Evolutionary conservation across 257 asterid species (phyloP).

Genomic region (Echites panduratus): DNA sequence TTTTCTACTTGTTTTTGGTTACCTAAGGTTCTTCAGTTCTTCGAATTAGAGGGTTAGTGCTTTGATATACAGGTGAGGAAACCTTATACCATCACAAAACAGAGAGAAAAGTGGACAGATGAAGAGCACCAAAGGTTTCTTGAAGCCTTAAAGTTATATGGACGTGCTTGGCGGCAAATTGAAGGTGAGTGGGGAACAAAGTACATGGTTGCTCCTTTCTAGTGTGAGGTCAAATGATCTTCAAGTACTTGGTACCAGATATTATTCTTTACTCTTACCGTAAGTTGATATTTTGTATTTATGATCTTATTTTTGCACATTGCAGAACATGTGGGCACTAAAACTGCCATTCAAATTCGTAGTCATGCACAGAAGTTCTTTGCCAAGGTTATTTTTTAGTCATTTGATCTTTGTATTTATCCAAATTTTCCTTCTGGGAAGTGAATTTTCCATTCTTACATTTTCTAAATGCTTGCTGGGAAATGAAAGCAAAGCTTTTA

Average conservation of each 20-base stretch:
- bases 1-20: background rate
- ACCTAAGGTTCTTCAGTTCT: conserved; percentile 9
- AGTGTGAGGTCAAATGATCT: conserved; percentile 14
- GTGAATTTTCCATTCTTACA: background rate
- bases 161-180: conserved; percentile 89
- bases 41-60: conserved; percentile 23
- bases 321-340: conserved; percentile 77
- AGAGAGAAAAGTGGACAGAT: conserved; percentile 81
- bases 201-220: conserved; percentile 16
- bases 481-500: background rate
- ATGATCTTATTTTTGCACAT: background rate
- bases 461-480: background rate
- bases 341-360: conserved; percentile 84
- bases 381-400: conserved; percentile 40
- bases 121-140: conserved; percentile 78
- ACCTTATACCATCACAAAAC: conserved; percentile 79
- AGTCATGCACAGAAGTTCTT: conserved; percentile 93
- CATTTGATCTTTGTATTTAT: background rate
- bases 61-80: conserved; percentile 55
- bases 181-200: conserved; percentile 54
- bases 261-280: background rate
- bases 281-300: background rate
- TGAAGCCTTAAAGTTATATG: conserved; percentile 73
- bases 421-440: background rate
- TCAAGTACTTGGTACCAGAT: background rate